Base-by-base conservation (phyloP, 2,329 filamentous ascomycete genomes). In the Pyrenophora graminea region DNA sequence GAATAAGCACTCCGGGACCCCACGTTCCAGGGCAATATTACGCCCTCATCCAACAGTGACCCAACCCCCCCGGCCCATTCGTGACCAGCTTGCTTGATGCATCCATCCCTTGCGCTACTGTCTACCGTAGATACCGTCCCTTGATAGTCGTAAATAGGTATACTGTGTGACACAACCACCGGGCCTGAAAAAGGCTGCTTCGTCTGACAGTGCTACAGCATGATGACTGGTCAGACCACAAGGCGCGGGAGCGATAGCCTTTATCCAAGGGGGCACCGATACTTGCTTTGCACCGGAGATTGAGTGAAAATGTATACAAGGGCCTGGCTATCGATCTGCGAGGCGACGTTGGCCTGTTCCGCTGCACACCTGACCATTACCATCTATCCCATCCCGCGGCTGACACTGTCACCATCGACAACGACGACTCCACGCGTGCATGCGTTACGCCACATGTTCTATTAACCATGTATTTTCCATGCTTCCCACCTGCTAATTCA, bases 61-160 rank as follows among this genome's bases (percentile, higher is more conserved):
- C 64, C 60, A 56, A 23, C 4, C 21, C 59, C 45, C 58, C 56
- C 63, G 63, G 64, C 61, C 62, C 61, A 59, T 58, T 50, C 59
- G 58, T 57, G 52, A 55, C 64, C 63, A 56, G 55, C 59, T 46
- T 56, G 47, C 61, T 62, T 62, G 56, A 62, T 15, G 15, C 15
- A 15, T 15, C 15, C 15, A 15, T 58, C 56, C 41, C 48, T 56
- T 51, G 60, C 56, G 55, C 51, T 62, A 21, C 19, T 25, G 60
- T 56, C 49, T 54, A 15, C 15, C 15, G 15, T 15, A 54, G 52
- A 51, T 59, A 51, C 56, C 51, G 55, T 59, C 48, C 39, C 49
- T 23, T 51, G 47, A n/a, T 6, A 17, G 33, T 61, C 62, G 61
- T 68, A 63, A 61, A 61, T 66, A 66, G 63, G 56, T 63, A 54